Percentiles rank a stretch among this genome's conserved stretches.
Conservation (phyloP, 768 basidiomycete genomes). For the Basidioascus undulatus region DNA sequence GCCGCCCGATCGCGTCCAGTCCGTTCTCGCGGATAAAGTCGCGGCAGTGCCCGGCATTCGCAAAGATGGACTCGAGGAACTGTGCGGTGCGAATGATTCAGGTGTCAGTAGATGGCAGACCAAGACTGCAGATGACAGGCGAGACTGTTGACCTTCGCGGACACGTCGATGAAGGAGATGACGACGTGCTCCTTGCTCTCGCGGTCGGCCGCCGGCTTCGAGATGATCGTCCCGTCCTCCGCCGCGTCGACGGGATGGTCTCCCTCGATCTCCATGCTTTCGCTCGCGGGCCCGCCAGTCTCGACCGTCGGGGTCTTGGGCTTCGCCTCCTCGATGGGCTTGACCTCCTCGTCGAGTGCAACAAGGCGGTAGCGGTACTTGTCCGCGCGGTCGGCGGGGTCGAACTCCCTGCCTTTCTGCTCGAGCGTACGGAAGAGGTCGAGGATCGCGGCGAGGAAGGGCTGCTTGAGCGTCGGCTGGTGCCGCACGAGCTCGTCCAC, state of each 20-base stretch:
- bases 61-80: slow-evolving; percentile 89
- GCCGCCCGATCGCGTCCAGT: slow-evolving; percentile 42
- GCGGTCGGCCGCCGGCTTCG: too few relatives aligned
- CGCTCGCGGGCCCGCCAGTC: not conserved
- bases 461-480: slow-evolving; percentile 60
- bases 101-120: too few relatives aligned
- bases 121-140: too few relatives aligned
- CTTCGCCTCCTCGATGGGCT: not conserved
- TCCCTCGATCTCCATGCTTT: slow-evolving; percentile 5
- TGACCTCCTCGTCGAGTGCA: not conserved
- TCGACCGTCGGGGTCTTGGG: slow-evolving; percentile 5
- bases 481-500: slow-evolving; percentile 92
- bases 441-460: slow-evolving; percentile 55
- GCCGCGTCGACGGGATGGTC: too few relatives aligned
- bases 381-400: slow-evolving; percentile 6
- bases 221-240: too few relatives aligned
- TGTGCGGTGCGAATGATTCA: slow-evolving; percentile 16
- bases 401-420: slow-evolving; percentile 31
- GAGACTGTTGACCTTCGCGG: too few relatives aligned
- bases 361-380: slow-evolving; percentile 7
- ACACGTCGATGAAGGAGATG: slow-evolving; percentile 19
- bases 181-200: slow-evolving; percentile 11
- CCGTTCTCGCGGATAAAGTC: slow-evolving; percentile 68
- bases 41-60: slow-evolving; percentile 65
- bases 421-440: slow-evolving; percentile 47